Percentiles rank a stretch among this genome's conserved stretches.
Evolutionary conservation across 2,329 filamentous ascomycete species (phyloP).

Genomic region (Coleophoma eucalyptorum): DNA sequence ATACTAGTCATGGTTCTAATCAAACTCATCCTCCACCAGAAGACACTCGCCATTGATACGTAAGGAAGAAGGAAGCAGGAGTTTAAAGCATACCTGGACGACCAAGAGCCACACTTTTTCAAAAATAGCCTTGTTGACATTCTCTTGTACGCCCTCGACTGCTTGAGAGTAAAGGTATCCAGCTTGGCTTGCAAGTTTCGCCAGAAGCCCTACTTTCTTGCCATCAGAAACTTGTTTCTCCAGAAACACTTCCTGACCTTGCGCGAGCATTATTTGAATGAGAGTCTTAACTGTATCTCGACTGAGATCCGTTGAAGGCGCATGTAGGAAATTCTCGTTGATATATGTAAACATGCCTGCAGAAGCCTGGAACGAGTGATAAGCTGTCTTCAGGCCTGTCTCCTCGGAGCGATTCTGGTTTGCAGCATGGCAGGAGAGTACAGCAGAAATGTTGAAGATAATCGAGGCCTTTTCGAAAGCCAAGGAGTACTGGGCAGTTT

Average conservation of each 20-base stretch:
- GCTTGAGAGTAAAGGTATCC: slow-evolving; percentile 85
- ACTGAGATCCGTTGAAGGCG: slow-evolving; percentile 92
- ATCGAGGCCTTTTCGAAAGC: slow-evolving; percentile 98
- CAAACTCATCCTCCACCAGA: too few species aligned
- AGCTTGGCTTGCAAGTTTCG: slow-evolving; percentile 89
- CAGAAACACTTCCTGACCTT: slow-evolving; percentile 94
- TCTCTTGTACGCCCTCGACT: slow-evolving; percentile 86
- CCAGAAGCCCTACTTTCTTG: slow-evolving; percentile 88
- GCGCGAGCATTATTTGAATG: slow-evolving; percentile 88
- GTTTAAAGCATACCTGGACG: slow-evolving; percentile 57
- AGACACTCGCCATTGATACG: too few species aligned
- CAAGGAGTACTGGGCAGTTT: slow-evolving; percentile 93
- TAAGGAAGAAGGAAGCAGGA: too few species aligned
- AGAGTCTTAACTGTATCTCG: slow-evolving; percentile 93
- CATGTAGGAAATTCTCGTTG: slow-evolving; percentile 98
- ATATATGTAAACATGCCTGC: slow-evolving; percentile 99
- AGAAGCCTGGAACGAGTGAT: slow-evolving; percentile 96
- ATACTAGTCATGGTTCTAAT: background rate
- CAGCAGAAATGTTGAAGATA: slow-evolving; percentile 98
- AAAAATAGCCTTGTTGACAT: slow-evolving; percentile 85
- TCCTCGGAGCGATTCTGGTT: slow-evolving; percentile 91
- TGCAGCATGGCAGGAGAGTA: slow-evolving; percentile 92
- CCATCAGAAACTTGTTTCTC: slow-evolving; percentile 92
- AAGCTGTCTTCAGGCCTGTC: slow-evolving; percentile 88
- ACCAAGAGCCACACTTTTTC: slow-evolving; percentile 91